Evolutionary conservation across 176 grass and related monocot genomes (phyloP).

Genomic region (Ampelocalamus luodianensis): DNA sequence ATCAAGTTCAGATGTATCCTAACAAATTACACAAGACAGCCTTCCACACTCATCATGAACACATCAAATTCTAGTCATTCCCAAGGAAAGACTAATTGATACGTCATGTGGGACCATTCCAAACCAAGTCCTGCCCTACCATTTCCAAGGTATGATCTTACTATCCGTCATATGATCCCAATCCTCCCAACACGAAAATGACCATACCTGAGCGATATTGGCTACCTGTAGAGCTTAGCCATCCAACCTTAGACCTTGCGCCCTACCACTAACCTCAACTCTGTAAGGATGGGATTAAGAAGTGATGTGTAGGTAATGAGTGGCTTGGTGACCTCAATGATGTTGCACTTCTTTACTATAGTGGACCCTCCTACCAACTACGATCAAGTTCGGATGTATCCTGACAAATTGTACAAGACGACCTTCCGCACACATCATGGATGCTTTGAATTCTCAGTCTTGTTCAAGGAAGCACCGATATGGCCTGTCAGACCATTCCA

Average conservation of each 20-base stretch:
- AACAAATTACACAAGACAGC: not conserved
- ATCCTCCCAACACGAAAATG: no score
- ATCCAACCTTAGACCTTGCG: not conserved
- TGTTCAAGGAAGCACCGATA: not conserved
- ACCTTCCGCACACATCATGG: not conserved
- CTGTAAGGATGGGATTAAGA: not conserved
- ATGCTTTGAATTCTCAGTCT: not conserved
- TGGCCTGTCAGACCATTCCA: not conserved
- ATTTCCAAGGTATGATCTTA: not conserved
- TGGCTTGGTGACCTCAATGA: not conserved
- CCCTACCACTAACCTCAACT: not conserved
- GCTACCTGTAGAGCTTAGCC: not conserved
- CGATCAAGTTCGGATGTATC: not conserved
- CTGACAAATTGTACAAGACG: not conserved
- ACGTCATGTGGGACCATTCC: not conserved
- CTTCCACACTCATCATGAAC: not conserved
- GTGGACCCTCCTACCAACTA: not conserved
- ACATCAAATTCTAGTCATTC: not conserved
- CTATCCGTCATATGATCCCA: not conserved
- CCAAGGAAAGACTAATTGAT: not conserved
- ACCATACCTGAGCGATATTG: not conserved
- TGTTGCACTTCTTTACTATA: not conserved
- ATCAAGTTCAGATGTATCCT: not conserved
- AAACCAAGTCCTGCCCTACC: not conserved
- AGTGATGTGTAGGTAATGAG: not conserved